Evolutionary conservation across 2,329 filamentous ascomycete species (phyloP).

Genomic region (Cercospora zeina): DNA sequence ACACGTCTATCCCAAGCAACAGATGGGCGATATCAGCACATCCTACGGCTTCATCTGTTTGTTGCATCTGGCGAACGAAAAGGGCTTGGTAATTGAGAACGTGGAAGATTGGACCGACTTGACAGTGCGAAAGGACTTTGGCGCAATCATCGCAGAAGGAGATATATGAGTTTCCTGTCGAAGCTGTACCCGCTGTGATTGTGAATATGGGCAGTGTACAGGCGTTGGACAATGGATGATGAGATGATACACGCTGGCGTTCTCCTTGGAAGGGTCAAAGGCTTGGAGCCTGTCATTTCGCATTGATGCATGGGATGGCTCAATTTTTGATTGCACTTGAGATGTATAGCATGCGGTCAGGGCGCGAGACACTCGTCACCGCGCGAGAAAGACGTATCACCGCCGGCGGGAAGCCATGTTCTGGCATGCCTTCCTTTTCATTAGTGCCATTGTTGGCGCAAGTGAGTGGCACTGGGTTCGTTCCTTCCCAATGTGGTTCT

Average conservation of each 20-base stretch:
- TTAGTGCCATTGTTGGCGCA: not conserved
- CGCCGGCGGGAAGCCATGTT: not conserved
- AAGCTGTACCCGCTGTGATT: not conserved
- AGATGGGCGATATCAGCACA: constrained; percentile 92
- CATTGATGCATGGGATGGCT: not conserved
- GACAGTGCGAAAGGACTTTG: constrained; percentile 50
- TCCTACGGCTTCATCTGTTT: constrained; percentile 91
- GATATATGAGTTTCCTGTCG: constrained; percentile 14
- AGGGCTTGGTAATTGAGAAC: constrained; percentile 76
- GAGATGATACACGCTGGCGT: not conserved
- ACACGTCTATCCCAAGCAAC: constrained; percentile 77
- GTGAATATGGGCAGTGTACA: not conserved
- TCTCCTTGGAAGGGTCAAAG: not conserved
- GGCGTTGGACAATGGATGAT: not conserved
- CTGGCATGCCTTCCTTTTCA: not conserved
- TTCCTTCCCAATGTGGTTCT: not conserved
- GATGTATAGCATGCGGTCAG: not conserved
- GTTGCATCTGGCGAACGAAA: constrained; percentile 88
- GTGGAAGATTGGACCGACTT: constrained; percentile 54
- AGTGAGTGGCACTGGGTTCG: not conserved
- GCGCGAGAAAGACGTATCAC: not conserved
- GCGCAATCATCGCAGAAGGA: constrained; percentile 32
- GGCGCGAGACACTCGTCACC: not conserved
- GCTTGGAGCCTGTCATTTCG: not conserved
- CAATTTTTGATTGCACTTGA: not conserved